Conservation (phyloP, 148 eudicot species). For the Polygonum aviculare region DNA sequence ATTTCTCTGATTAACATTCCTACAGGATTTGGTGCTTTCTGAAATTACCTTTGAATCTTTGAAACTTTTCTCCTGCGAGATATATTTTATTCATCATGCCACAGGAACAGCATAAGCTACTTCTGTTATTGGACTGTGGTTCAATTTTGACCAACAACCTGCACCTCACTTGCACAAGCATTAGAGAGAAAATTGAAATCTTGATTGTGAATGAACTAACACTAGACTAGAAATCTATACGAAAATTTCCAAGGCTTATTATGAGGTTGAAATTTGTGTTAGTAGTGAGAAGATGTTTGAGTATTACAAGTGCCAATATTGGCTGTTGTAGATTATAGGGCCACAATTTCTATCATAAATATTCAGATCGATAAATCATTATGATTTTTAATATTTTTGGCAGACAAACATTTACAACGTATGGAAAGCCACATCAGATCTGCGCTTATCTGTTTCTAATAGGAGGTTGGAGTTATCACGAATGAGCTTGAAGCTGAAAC, state of each 20-base stretch:
- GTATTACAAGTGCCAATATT: not conserved
- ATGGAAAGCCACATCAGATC: conserved; percentile 49
- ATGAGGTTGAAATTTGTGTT: not conserved
- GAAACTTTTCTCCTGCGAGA: not conserved
- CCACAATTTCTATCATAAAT: not conserved
- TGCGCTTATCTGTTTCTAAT: conserved; percentile 40
- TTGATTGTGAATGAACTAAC: not conserved
- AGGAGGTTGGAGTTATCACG: conserved; percentile 54
- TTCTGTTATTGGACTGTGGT: not conserved
- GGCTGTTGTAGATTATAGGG: not conserved
- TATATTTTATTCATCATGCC: not conserved
- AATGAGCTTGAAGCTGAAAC: conserved; percentile 58
- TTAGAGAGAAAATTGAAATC: not conserved
- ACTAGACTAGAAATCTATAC: not conserved
- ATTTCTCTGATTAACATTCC: not conserved
- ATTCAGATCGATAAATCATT: not conserved
- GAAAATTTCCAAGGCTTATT: not conserved
- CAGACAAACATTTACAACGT: conserved; percentile 78
- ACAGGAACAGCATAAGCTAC: not conserved
- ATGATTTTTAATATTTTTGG: conserved; percentile 13
- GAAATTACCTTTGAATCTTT: not conserved
- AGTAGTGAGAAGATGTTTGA: not conserved
- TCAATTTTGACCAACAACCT: not conserved
- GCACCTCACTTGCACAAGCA: not conserved
- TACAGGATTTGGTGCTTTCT: not conserved